Evolutionary conservation across 78 protist species (phyloP), one percentile per base, ranked within the genome.

Genomic region (Cyanophora paradoxa): DNA sequence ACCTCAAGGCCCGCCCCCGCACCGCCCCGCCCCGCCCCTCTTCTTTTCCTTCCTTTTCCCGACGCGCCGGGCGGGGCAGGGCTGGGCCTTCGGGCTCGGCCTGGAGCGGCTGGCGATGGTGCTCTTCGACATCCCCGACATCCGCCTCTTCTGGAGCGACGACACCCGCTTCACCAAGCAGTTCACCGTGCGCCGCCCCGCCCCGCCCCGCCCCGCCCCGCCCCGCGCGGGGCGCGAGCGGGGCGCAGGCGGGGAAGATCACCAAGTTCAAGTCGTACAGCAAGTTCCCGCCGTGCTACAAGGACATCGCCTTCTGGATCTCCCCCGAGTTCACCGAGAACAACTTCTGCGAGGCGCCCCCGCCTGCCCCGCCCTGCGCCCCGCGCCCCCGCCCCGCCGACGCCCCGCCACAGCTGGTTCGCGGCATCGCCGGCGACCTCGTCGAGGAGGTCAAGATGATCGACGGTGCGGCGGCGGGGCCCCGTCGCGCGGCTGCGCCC

Each of bases 71-170:
- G n/a, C n/a, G n/a, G n/a, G n/a, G n/a, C n/a, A n/a, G 46, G 94
- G 90, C 26, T 92, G 93, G 93, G 96, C 96, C 8, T 92, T 90
- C 73, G 96, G 96, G 3, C 63, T 92, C 22, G 96, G 96, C n/a
- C 65, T 92, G 31, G 96, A 92, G 75, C 81, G 96, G 19, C 50
- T 90, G 34, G 96, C 96, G 37, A 89, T 92, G 94, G 82, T 82
- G 8, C 65, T 87, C 22, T 92, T 85, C 30, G 88, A 74, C 36
- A 86, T 92, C 42, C 94, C 92, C 3, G 96, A 92, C 84, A 87
- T 92, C 40, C 85, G 96, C 20, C 67, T 92, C 80, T 92, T 92
- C 77, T 92, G 96, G 96, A 77, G 83, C 8, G 59, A 70, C 0
- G 96, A 92, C 85, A 34, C 7, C 8, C 68, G 96, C 40, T 92